phyloP scores from a whole-genome alignment of 805 yeast species.

The Saturnispora dispora region DNA sequence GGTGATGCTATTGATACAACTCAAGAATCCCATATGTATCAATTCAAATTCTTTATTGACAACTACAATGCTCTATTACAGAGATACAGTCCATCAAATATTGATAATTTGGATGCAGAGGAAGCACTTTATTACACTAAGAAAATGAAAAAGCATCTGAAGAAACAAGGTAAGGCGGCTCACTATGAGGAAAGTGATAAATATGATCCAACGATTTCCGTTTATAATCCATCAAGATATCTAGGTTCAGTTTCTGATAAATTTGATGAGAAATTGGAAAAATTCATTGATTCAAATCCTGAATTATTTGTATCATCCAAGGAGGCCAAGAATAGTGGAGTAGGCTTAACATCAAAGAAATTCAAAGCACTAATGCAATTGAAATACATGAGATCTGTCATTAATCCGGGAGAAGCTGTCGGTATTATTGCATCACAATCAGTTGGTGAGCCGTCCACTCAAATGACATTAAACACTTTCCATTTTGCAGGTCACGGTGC shows the following conservation, averaged over 20 bases:
- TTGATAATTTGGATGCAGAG: constrained; percentile 74
- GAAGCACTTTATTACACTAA: constrained; percentile 73
- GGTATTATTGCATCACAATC: constrained; percentile 98
- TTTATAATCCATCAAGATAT: constrained; percentile 80
- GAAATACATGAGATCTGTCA: constrained; percentile 92
- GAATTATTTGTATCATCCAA: constrained; percentile 46
- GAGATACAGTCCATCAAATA: constrained; percentile 77
- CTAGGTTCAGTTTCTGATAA: constrained; percentile 89
- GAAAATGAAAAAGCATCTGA: constrained; percentile 65
- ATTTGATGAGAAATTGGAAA: constrained; percentile 74
- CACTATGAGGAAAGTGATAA: constrained; percentile 54
- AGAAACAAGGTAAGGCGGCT: constrained; percentile 53
- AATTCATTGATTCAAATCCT: constrained; percentile 49
- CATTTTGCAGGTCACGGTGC: constrained; percentile 99
- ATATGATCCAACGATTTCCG: constrained; percentile 83
- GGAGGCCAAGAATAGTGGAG: constrained; percentile 34
- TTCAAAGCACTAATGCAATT: constrained; percentile 96
- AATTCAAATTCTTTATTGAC: constrained; percentile 87
- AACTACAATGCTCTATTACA: constrained; percentile 80
- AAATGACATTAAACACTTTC: constrained; percentile 94
- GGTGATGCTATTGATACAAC: constrained; percentile 95
- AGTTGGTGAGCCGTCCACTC: constrained; percentile 98
- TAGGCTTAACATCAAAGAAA: constrained; percentile 59
- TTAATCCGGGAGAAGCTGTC: constrained; percentile 95
- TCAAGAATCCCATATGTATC: constrained; percentile 87